Evolutionary conservation across 2,329 filamentous ascomycete species (phyloP), one percentile per base, ranked within the genome.

Genomic region (Gnomoniopsis smithogilvyi): DNA sequence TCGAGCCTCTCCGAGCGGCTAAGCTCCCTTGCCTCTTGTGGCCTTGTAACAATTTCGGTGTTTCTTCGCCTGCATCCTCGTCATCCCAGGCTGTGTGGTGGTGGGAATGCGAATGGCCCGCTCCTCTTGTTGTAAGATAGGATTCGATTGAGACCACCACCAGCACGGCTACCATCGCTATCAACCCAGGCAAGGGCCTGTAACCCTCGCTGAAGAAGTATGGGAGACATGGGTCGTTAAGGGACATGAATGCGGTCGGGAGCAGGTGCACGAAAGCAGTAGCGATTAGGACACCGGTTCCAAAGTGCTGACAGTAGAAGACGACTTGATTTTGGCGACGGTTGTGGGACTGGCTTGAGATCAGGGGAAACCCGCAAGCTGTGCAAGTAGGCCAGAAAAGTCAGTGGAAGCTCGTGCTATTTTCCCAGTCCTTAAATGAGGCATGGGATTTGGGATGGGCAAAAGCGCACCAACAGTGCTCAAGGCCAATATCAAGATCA

Each of bases 141-240:
- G 95, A 96, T 73, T 98, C 94, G 54, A 97, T 82, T 2, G 86
- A 84, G 7, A 96, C 91, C 3, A 97, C 92, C 3, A 90, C 77
- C 60, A 96, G 80, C n/a, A 91, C 90, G 12, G 90, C 87, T 11
- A 87, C 73, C 90, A 96, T 94, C 58, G 91, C 89, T 50, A 96
- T 84, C 51, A 95, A 80, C 2, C 92, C 92, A 0, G 91, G 86
- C 70, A 96, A 87, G 6, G 91, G 90, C 50, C 81, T 84, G 71
- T 95, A 96, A n/a, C 84, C 83, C 63, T 88, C 69, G 70, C 84
- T 94, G 83, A 93, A 96, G 69, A 92, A 89, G 59, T 82, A 78
- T 10, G 92, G 90, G 0, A 96, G 84, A 67, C 88, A 90, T 47
- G 87, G 87, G 63, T 89, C 83, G 64, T 82, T 88, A 21, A 89